Evolutionary conservation across 306 rosid genomes (phyloP), one percentile per base, ranked within the genome.

Genomic region (Gastrolobium villosum): DNA sequence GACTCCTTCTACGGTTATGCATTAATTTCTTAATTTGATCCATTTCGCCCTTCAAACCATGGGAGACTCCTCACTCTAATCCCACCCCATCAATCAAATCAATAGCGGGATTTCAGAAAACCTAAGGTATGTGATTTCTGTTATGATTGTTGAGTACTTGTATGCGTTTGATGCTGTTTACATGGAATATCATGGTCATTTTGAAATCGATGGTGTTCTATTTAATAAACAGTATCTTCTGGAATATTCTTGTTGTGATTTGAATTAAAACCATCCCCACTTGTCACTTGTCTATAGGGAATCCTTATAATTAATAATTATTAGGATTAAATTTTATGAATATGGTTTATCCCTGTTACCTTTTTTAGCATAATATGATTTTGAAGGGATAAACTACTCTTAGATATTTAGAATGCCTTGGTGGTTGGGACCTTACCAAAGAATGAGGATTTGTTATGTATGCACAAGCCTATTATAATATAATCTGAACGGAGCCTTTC

Each of bases 91-190:
- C 65, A 65, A 77, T 40, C 90, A 76, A 87, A 69, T 87, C 88
- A 68, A 80, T 40, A 36, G 37, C 48, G 74, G 37, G 84, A 45
- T 79, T 43, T 79, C 30, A 59, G 79, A 52, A 66, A 70, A n/a
- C 82, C 80, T 36, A 92, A 90, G 97, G 98, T 94, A 69, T 35
- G 40, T 45, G 59, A 79, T 84, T 46, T 65, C 0, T 63, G 5
- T 44, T 40, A 61, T 34, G 14, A 35, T 71, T 56, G 55, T 50
- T 13, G 31, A 48, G 59, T 49, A 73, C 81, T 73, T 30, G 56
- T 61, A 37, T 48, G 72, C 72, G 20, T 76, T 62, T 69, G 60
- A 5, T 49, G n/a, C 8, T 14, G 0, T 20, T 46, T 20, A 37
- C n/a, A 43, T 50, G 3, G 15, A 28, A 49, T 13, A 35, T 65